phyloP scores from a whole-genome alignment of 306 rosid genomes.

The Prunus kanzakura region DNA sequence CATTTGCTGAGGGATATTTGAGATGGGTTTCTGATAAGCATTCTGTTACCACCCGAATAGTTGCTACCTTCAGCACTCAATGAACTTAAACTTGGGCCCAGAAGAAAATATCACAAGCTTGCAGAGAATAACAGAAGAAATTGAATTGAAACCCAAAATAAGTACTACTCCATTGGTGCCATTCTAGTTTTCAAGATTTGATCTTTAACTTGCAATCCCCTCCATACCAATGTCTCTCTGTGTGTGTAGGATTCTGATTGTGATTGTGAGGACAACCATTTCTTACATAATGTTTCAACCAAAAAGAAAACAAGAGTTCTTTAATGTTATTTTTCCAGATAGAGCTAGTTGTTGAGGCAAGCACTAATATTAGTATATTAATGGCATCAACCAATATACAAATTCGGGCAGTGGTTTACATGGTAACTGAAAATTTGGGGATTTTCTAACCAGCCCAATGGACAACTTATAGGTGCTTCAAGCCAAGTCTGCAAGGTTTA shows the following conservation, averaged over 20 bases:
- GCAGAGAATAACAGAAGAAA: neutral
- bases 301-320: neutral
- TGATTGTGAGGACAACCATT: neutral
- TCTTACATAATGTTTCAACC: neutral
- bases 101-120: neutral
- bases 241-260: neutral
- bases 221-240: neutral
- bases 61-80: conserved; percentile 6
- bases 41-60: conserved; percentile 41
- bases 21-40: conserved; percentile 44
- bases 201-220: neutral
- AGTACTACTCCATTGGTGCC: neutral
- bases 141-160: neutral
- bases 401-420: neutral
- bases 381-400: neutral
- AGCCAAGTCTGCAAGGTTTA: neutral
- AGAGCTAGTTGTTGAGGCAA: neutral
- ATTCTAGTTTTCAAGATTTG: neutral
- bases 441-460: no score
- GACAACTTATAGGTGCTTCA: neutral
- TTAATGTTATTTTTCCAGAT: neutral
- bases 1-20: conserved; percentile 37
- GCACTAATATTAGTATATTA: neutral
- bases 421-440: neutral
- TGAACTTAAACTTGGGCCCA: neutral